Base-by-base conservation (phyloP, 805 yeast species). In the Priceomyces castillae region DNA sequence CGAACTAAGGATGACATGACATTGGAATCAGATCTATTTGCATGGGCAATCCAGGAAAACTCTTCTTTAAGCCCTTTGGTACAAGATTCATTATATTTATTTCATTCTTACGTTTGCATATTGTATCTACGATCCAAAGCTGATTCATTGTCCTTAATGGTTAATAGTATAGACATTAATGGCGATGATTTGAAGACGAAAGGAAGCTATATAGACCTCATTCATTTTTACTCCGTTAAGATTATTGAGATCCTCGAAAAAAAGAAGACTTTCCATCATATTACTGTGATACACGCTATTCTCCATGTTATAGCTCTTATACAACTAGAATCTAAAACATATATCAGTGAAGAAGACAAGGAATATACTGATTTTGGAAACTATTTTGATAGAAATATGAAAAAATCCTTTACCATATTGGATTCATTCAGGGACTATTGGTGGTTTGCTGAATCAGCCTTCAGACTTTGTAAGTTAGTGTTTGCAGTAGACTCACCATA, bases 381-480 rank as follows among this genome's bases (percentile, higher is more conserved):
- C 23, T 19, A 42, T 20, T 46, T 30, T 18, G 15, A 28, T 11
- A 15, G n/a, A 4, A 25, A 30, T 30, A 39, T 30, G 20, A 43
- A 4, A 20, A 40, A 34, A 16, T 20, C 36, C 3, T 39, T 16
- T 4, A 38, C 42, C 4, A 40, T 43, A 25, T 35, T 58, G 37
- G 47, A 56, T 23, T 22, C 18, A n/a, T 51, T 54, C 37, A 46
- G 51, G 14, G 26, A 37, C 12, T 51, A 50, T 36, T 62, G 67
- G 67, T 62, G 62, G 51, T 53, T 56, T 34, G 56, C 63, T 33
- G 62, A 61, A 7, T 59, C 64, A 2, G 51, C 62, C 4, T 34
- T 39, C 16, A 37, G 30, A 7, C 42, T 48, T 14, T 46, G 47
- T 33, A 43, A 41, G 14, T 36, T 22, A 34, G 25, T 39, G n/a